These are phyloP conservation scores for Licmophora abbreviata DNA, from an alignment of 108 stramenopile genomes.

Conservation along the genomic window DNA sequence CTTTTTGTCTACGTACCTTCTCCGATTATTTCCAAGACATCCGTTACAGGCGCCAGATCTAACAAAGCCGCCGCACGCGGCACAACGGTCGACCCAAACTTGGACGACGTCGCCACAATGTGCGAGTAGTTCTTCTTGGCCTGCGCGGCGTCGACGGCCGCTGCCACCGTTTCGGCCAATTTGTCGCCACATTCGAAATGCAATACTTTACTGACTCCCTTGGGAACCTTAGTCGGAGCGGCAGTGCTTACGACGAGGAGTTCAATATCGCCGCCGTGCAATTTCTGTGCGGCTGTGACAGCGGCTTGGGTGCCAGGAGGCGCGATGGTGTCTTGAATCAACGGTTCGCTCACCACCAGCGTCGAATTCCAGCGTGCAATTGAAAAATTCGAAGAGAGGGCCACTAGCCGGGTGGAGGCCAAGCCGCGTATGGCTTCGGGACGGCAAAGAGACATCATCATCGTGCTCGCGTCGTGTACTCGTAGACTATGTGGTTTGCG, in stretches of 20 bases:
- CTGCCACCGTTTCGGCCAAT: conserved; percentile 60
- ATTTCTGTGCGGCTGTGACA: conserved; percentile 61
- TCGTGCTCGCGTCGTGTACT: no score
- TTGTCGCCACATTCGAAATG: conserved; percentile 23
- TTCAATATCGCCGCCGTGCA: conserved; percentile 39
- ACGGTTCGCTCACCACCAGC: conserved; percentile 67
- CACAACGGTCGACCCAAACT: conserved; percentile 88
- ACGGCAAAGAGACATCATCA: no score
- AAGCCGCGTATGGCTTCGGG: no score
- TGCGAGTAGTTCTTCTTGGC: conserved; percentile 45
- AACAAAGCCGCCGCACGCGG: conserved; percentile 93
- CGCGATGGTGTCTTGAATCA: conserved; percentile 24
- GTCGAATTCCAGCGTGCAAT: conserved; percentile 42
- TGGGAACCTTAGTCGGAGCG: conserved; percentile 40
- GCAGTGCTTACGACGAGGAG: conserved; percentile 48
- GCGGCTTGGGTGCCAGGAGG: conserved; percentile 57
- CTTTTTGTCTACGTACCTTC: conserved; percentile 77
- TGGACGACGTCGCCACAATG: conserved; percentile 76
- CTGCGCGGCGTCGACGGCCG: conserved; percentile 33
- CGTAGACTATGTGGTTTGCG: no score
- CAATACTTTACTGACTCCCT: conserved; percentile 51
- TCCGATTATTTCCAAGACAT: conserved; percentile 83
- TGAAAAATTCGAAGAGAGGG: no score
- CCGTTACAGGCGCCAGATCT: conserved; percentile 84
- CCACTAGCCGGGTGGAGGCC: no score